A percentile compares a stretch with the other conserved stretches of the same genome.
Evolutionary conservation across 768 basidiomycete genomes (phyloP).

Genomic region (Jaapia argillacea): DNA sequence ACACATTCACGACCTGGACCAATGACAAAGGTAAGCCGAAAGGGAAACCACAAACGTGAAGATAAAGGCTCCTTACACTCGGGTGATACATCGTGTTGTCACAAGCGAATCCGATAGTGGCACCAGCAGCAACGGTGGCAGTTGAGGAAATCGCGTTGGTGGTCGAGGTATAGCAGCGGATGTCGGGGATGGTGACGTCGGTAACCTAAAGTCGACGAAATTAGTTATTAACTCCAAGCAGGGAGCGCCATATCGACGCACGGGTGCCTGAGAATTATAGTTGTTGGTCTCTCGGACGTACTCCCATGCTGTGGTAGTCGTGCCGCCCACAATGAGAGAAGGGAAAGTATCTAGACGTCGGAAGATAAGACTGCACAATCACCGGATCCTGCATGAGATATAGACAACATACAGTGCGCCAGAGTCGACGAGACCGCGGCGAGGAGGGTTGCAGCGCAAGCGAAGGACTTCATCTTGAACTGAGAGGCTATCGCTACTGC

Average conservation of each 20-base stretch:
- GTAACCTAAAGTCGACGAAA: background rate
- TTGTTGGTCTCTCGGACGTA: background rate
- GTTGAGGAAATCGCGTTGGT: background rate
- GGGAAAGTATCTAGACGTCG: background rate
- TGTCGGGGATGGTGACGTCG: background rate
- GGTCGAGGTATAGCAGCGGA: background rate
- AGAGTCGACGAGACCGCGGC: too few species aligned
- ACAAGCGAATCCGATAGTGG: background rate
- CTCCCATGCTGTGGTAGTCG: background rate
- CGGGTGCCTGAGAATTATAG: background rate
- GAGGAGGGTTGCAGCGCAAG: too few species aligned
- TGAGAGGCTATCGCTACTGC: too few species aligned
- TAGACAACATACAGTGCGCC: too few species aligned
- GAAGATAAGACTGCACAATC: too few species aligned
- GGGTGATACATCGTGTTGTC: background rate
- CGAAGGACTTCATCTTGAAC: too few species aligned
- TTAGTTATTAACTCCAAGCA: too few species aligned
- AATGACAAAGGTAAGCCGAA: slow-evolving; percentile 24
- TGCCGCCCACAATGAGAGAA: background rate
- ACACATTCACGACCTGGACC: too few species aligned
- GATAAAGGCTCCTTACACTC: background rate
- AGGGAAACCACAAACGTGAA: slow-evolving; percentile 13
- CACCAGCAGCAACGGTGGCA: background rate
- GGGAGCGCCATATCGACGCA: background rate
- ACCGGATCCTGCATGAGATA: too few species aligned